A percentile compares a stretch with the other conserved stretches of the same genome.
Evolutionary conservation across 768 basidiomycete species (phyloP).

Genomic region (Auriscalpium orientale): DNA sequence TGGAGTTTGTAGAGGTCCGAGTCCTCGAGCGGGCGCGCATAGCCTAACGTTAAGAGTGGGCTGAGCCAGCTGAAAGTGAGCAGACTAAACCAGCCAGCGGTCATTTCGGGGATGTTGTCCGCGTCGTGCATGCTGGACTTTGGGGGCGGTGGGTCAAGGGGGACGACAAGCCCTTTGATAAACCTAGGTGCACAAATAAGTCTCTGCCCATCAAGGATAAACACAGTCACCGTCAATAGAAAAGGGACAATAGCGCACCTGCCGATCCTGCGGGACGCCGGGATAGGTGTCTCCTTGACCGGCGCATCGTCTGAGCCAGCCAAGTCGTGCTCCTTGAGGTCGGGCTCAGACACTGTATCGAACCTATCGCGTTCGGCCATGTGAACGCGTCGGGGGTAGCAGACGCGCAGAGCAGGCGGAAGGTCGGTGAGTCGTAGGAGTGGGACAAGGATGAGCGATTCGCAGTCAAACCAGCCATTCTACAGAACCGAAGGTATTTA

Average conservation of each 20-base stretch:
- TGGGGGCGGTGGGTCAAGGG: slow-evolving; percentile 30
- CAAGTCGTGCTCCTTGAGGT: background rate
- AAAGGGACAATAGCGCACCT: slow-evolving; percentile 5
- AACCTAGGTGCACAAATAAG: background rate
- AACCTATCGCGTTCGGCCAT: too few relatives aligned
- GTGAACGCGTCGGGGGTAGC: too few relatives aligned
- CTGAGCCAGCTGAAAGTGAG: slow-evolving; percentile 75
- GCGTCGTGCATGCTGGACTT: slow-evolving; percentile 53
- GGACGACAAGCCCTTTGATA: slow-evolving; percentile 9
- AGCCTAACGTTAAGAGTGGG: slow-evolving; percentile 64
- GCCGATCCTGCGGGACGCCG: background rate
- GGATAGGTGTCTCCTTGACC: background rate
- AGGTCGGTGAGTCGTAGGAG: too few relatives aligned
- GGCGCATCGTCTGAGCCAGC: background rate
- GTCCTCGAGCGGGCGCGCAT: slow-evolving; percentile 72
- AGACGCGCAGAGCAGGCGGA: too few relatives aligned
- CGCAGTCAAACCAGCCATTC: too few relatives aligned
- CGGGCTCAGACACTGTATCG: too few relatives aligned
- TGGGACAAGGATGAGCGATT: too few relatives aligned
- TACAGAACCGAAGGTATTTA: too few relatives aligned
- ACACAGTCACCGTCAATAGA: too few relatives aligned
- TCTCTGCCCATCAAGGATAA: too few relatives aligned
- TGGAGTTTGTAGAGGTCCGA: slow-evolving; percentile 77
- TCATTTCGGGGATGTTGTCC: slow-evolving; percentile 54
- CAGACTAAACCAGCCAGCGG: slow-evolving; percentile 49